Base-by-base conservation (phyloP, 2,329 filamentous ascomycete genomes). In the Teratosphaeria zuluensis region DNA sequence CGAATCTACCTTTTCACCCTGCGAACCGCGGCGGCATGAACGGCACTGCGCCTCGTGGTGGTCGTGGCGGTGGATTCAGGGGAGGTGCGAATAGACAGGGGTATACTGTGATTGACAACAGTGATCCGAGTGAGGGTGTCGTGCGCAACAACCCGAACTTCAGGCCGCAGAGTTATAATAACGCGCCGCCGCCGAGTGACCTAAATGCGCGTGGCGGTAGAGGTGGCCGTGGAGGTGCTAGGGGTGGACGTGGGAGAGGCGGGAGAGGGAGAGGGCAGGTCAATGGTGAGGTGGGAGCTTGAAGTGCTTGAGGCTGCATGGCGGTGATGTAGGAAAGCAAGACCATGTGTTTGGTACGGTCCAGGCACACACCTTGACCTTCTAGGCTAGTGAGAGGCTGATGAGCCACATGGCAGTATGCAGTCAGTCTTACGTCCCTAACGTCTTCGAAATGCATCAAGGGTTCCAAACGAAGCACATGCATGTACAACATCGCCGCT, bases 131-230 rank as follows among this genome's bases (percentile, higher is more conserved):
- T 6, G 77, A 78, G 31, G 81, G 80, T n/a, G 73, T 85, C 2
- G 67, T 84, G 16, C 70, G 75, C 58, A 77, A 80, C 65, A 84
- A 84, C 66, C 80, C 79, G 1, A 75, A 77, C 55, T 85, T 85
- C 72, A 74, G 76, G 31, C 80, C 81, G 4, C 79, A 81, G 63
- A 76, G 74, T 66, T 81, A 81, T 65, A 72, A 72, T 46, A 77
- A 76, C 57, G 80, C 81, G 5, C 80, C 81, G 6, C 86, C 86
- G 24, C 86, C 86, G 1, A 72, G 81, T 1, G 79, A 70, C 51
- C 72, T 88, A 12, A 79, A 86, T 30, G 65, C 65, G 8, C 61
- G 66, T 54, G 65, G 67, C 38, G 59, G 62, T 31, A 62, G 63
- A 31, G 57, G 62, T 16, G 60, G 64, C 21, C 56, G 61, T 14